A percentile compares a stretch with the other conserved stretches of the same genome.
Evolutionary conservation across 306 rosid species (phyloP).

Genomic region (Benincasa hispida): DNA sequence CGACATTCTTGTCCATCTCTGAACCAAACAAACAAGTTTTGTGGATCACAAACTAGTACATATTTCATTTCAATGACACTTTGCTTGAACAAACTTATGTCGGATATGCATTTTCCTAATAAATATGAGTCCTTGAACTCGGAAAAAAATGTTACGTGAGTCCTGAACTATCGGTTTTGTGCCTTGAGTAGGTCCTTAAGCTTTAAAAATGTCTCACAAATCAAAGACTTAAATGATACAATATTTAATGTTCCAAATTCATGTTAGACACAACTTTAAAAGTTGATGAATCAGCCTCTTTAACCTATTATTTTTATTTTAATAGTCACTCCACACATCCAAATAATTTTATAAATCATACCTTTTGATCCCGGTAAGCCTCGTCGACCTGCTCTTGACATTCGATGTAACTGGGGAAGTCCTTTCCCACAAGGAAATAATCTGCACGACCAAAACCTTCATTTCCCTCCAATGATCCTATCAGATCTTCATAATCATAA

Average conservation of each 20-base stretch:
- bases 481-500: slow-evolving; percentile 56
- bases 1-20: slow-evolving; percentile 95
- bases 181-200: not conserved
- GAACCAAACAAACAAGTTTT: slow-evolving; percentile 15
- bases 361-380: slow-evolving; percentile 72
- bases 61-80: too few relatives aligned
- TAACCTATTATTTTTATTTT: not conserved
- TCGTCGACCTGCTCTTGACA: slow-evolving; percentile 86
- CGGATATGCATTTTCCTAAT: too few relatives aligned
- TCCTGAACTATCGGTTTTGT: not conserved
- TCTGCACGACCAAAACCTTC: slow-evolving; percentile 92
- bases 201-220: not conserved
- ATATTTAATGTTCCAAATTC: too few relatives aligned
- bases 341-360: slow-evolving; percentile 18
- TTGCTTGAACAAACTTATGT: too few relatives aligned
- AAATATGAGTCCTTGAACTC: too few relatives aligned
- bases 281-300: not conserved
- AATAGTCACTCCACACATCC: not conserved
- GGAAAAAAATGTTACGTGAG: too few relatives aligned
- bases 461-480: slow-evolving; percentile 83
- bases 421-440: slow-evolving; percentile 94
- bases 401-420: slow-evolving; percentile 95
- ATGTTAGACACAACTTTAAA: not conserved
- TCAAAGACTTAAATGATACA: too few relatives aligned
- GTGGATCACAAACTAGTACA: too few relatives aligned